These are phyloP conservation scores for Vicia faba DNA, from an alignment of 306 rosid species.

Conservation along the genomic window DNA sequence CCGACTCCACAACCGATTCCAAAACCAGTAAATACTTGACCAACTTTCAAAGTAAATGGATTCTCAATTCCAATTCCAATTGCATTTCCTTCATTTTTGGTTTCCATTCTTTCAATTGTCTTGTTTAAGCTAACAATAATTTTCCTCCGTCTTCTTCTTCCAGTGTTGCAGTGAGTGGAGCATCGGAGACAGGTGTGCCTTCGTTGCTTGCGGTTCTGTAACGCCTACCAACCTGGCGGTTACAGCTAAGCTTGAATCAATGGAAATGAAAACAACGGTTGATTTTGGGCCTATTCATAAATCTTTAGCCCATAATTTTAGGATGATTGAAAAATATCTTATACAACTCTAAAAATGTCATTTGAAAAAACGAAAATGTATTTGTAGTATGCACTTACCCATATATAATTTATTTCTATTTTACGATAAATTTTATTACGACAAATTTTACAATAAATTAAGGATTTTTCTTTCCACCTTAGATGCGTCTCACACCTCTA, in stretches of 20 bases:
- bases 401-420: too few species aligned
- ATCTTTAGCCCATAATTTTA: too few species aligned
- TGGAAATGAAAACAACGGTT: background rate
- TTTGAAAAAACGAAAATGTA: too few species aligned
- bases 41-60: conserved; percentile 91
- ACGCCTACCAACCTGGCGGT: background rate
- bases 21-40: conserved; percentile 96
- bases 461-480: too few species aligned
- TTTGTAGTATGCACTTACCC: too few species aligned
- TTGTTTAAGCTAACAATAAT: background rate
- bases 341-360: too few species aligned
- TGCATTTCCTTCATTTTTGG: conserved; percentile 41
- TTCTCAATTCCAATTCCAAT: conserved; percentile 69
- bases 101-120: conserved; percentile 52
- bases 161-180: background rate
- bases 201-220: too few species aligned
- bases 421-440: too few species aligned
- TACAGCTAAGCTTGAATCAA: background rate
- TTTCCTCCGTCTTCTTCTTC: background rate
- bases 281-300: background rate
- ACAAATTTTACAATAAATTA: too few species aligned
- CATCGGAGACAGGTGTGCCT: background rate
- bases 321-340: too few species aligned
- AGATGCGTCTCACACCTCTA: too few species aligned
- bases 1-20: conserved; percentile 94